phyloP scores from a whole-genome alignment of 306 rosid species.

The Malus asiatica region DNA sequence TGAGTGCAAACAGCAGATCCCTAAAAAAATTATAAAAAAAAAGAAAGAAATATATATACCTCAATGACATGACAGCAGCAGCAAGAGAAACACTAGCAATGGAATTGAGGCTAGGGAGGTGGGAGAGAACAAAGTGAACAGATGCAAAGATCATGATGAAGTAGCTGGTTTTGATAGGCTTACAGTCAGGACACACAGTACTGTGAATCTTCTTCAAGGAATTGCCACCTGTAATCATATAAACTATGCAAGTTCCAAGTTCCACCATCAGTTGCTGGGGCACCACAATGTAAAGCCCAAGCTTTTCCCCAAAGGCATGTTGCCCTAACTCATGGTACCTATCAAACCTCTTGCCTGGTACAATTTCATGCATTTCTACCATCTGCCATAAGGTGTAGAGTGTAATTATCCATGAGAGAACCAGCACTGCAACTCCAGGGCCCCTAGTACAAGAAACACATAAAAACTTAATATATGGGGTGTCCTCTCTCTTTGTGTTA shows the following conservation, averaged over 20 bases:
- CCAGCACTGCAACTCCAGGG: slow-evolving; percentile 23
- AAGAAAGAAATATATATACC: slow-evolving; percentile 3
- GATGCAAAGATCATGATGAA: slow-evolving; percentile 37
- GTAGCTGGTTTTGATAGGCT: slow-evolving; percentile 31
- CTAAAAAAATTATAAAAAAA: neutral
- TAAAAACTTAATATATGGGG: neutral
- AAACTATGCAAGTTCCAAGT: slow-evolving; percentile 25
- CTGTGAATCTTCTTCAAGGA: slow-evolving; percentile 30
- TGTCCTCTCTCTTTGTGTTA: too few relatives aligned
- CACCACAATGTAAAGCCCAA: slow-evolving; percentile 35
- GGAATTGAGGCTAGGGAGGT: slow-evolving; percentile 40
- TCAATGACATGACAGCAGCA: slow-evolving; percentile 32
- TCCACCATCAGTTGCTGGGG: slow-evolving; percentile 39
- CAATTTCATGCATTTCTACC: slow-evolving; percentile 40
- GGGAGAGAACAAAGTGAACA: slow-evolving; percentile 32
- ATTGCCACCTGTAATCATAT: slow-evolving; percentile 40
- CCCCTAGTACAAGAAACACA: slow-evolving; percentile 20
- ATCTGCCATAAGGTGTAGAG: slow-evolving; percentile 41
- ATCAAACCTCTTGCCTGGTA: slow-evolving; percentile 36
- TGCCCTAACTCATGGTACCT: slow-evolving; percentile 44
- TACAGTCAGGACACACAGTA: slow-evolving; percentile 11
- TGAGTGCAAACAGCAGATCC: neutral
- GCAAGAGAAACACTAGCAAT: slow-evolving; percentile 32
- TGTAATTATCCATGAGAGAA: slow-evolving; percentile 39
- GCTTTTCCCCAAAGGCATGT: slow-evolving; percentile 31